Percentiles rank a stretch among this genome's conserved stretches.
Evolutionary conservation across 139 green algal species (phyloP).

Genomic region (Auxenochlorella pyrenoidosa): DNA sequence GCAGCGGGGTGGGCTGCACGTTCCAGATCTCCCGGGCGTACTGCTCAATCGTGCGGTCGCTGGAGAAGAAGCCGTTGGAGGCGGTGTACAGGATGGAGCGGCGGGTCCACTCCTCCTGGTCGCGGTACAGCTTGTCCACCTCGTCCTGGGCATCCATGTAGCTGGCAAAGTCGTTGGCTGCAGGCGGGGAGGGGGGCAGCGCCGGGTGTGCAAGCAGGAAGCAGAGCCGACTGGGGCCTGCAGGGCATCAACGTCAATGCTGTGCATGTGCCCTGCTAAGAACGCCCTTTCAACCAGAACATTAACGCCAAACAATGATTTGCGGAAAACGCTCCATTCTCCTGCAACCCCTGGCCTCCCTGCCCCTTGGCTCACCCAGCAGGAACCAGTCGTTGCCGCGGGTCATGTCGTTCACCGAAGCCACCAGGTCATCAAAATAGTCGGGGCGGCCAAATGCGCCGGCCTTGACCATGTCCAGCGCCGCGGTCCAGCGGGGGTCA

Average conservation of each 20-base stretch:
- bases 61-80: slow-evolving; percentile 78
- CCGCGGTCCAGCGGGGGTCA: slow-evolving; percentile 73
- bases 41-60: slow-evolving; percentile 81
- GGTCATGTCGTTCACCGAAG: slow-evolving; percentile 86
- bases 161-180: slow-evolving; percentile 88
- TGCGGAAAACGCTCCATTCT: too few species aligned
- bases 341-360: background rate
- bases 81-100: slow-evolving; percentile 83
- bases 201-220: background rate
- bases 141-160: slow-evolving; percentile 92
- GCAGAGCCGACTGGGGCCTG: too few species aligned
- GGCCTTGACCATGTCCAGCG: slow-evolving; percentile 56
- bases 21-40: slow-evolving; percentile 89
- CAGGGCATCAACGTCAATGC: too few species aligned
- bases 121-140: slow-evolving; percentile 81
- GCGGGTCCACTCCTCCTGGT: slow-evolving; percentile 76
- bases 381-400: slow-evolving; percentile 96
- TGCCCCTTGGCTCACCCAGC: slow-evolving; percentile 59
- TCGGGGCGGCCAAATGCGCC: slow-evolving; percentile 93
- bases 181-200: background rate
- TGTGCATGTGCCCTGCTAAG: too few species aligned
- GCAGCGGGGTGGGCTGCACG: slow-evolving; percentile 64
- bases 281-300: too few species aligned
- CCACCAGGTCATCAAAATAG: slow-evolving; percentile 93
- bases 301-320: background rate